Evolutionary conservation across 169 alveolate genomes (phyloP).

Genomic region (Theileria annulata): DNA sequence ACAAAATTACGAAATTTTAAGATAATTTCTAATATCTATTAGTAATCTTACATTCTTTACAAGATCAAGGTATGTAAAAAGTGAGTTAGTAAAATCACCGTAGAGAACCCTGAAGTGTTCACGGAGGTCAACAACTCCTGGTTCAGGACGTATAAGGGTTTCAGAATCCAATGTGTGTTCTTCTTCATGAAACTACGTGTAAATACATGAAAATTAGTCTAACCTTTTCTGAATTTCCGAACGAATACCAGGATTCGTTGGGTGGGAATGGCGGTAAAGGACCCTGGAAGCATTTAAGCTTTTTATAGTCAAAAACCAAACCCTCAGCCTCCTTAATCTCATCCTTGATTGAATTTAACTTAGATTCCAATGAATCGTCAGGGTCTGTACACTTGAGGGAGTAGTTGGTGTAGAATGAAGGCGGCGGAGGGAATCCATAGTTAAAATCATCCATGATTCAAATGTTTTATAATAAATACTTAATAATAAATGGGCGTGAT

Average conservation of each 20-base stretch:
- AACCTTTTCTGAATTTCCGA: constrained; percentile 66
- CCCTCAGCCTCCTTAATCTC: not conserved
- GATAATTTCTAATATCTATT: not conserved
- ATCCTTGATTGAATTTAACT: not conserved
- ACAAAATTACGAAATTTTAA: too few relatives aligned
- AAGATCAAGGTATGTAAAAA: constrained; percentile 41
- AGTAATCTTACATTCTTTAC: constrained; percentile 34
- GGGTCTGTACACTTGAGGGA: constrained; percentile 26
- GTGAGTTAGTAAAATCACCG: constrained; percentile 63
- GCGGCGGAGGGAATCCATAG: constrained; percentile 78
- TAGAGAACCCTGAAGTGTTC: constrained; percentile 66
- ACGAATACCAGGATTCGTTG: constrained; percentile 53
- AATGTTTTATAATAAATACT: too few relatives aligned
- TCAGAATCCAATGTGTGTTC: constrained; percentile 69
- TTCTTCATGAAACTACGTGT: constrained; percentile 14
- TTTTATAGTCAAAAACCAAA: not conserved
- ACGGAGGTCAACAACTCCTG: constrained; percentile 41
- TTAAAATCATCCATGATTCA: constrained; percentile 52
- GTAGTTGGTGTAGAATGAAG: constrained; percentile 70
- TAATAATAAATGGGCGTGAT: not conserved
- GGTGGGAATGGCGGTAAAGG: constrained; percentile 70
- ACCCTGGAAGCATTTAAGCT: constrained; percentile 10
- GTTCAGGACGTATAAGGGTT: constrained; percentile 51
- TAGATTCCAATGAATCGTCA: constrained; percentile 8
- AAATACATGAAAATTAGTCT: not conserved